Evolutionary conservation across 306 rosid genomes (phyloP).

Genomic region (Cucurbita moschata): DNA sequence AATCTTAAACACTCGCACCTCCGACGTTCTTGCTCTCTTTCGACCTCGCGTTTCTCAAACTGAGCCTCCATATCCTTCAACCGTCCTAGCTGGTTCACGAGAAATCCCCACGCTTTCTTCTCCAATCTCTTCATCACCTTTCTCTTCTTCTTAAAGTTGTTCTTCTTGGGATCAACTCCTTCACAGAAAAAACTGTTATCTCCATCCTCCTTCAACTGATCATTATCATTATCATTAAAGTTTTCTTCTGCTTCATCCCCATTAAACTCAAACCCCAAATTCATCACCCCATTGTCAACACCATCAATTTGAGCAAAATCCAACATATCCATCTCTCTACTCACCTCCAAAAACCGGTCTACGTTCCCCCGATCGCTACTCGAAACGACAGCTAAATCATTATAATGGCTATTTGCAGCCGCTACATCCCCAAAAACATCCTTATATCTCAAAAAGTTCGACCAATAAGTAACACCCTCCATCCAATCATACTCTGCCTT

Average conservation of each 20-base stretch:
- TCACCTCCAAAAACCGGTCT: conserved; percentile 32
- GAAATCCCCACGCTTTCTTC: conserved; percentile 60
- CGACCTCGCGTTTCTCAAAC: conserved; percentile 65
- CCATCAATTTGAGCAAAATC: conserved; percentile 72
- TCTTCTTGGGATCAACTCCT: conserved; percentile 50
- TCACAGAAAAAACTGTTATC: conserved; percentile 61
- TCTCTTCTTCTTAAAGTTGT: conserved; percentile 37
- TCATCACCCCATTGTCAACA: conserved; percentile 69
- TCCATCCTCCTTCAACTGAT: conserved; percentile 39
- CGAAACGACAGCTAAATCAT: conserved; percentile 30
- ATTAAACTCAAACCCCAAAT: conserved; percentile 74
- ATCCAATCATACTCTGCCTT: conserved; percentile 77
- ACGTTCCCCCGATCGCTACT: conserved; percentile 41
- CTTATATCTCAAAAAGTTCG: conserved; percentile 84
- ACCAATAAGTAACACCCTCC: conserved; percentile 82
- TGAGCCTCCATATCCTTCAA: conserved; percentile 66
- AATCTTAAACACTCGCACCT: conserved; percentile 38
- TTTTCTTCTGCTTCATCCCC: conserved; percentile 67
- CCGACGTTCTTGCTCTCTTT: conserved; percentile 63
- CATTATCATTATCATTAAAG: conserved; percentile 50
- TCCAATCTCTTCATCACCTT: conserved; percentile 50
- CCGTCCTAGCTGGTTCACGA: conserved; percentile 47
- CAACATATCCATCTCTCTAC: conserved; percentile 51
- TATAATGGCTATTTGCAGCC: conserved; percentile 27
- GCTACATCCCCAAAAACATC: conserved; percentile 86